Percentiles rank a stretch among this genome's conserved stretches.
Conservation (phyloP, 805 yeast species). For the Ogataea glucozyma region DNA sequence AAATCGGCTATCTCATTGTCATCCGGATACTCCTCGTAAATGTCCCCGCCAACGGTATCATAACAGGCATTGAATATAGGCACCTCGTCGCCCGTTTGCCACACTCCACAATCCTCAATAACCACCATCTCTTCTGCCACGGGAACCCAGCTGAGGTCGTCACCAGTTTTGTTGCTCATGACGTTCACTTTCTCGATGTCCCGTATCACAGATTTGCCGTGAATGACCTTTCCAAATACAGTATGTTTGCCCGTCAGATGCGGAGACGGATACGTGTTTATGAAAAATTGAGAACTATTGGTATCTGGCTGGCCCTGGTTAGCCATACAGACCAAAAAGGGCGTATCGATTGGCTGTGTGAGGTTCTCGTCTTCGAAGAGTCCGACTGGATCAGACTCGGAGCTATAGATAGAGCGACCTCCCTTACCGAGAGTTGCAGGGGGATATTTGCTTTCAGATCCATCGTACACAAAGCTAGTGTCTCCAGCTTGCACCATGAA, state of each 20-base stretch:
- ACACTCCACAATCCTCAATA: constrained; percentile 61
- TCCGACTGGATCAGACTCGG: constrained; percentile 33
- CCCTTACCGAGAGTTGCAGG: constrained; percentile 39
- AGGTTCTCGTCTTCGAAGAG: constrained; percentile 60
- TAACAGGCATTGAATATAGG: constrained; percentile 68
- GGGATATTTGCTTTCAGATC: constrained; percentile 25
- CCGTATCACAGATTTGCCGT: constrained; percentile 70
- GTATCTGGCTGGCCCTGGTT: constrained; percentile 50
- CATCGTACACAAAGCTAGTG: constrained; percentile 34
- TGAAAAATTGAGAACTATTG: constrained; percentile 70
- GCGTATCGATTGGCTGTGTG: constrained; percentile 40
- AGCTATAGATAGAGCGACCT: constrained; percentile 45
- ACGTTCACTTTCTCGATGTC: constrained; percentile 56
- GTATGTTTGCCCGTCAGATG: constrained; percentile 78
- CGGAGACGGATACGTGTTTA: constrained; percentile 66
- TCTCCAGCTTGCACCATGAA: constrained; percentile 76
- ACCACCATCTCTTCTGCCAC: constrained; percentile 42
- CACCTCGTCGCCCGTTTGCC: constrained; percentile 51
- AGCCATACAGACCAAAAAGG: constrained; percentile 65
- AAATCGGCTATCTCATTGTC: constrained; percentile 67
- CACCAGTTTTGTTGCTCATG: constrained; percentile 37
- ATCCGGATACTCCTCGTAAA: constrained; percentile 76
- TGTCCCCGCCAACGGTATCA: constrained; percentile 63
- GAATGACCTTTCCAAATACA: constrained; percentile 69
- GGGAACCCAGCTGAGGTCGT: constrained; percentile 34